A percentile compares a stretch with the other conserved stretches of the same genome.
These are phyloP conservation scores for Penicillium corylophilum DNA, from an alignment of 2,329 filamentous ascomycete species.

Conservation along the genomic window DNA sequence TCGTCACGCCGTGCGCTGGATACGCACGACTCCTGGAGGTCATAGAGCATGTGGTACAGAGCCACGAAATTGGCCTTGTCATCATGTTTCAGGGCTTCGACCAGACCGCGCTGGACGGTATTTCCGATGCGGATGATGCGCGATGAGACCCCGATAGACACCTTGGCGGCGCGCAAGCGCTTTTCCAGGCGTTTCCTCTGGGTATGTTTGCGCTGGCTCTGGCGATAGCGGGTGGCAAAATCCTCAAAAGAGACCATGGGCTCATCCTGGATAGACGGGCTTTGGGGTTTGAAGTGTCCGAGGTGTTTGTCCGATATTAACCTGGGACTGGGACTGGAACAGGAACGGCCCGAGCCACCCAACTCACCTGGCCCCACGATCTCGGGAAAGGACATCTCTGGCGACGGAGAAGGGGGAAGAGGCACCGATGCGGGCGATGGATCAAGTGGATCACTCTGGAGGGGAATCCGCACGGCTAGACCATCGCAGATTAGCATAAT, in stretches of 20 bases:
- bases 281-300: conserved; percentile 14
- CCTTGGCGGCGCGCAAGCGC: conserved; percentile 42
- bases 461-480: conserved; percentile 32
- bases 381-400: conserved; percentile 5
- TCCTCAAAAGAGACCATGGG: conserved; percentile 43
- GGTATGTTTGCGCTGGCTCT: conserved; percentile 43
- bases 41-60: conserved; percentile 45
- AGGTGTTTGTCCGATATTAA: conserved; percentile 14
- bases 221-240: conserved; percentile 43
- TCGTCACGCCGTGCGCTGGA: conserved; percentile 33
- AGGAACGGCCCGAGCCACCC: conserved; percentile 31
- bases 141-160: conserved; percentile 44
- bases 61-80: conserved; percentile 47
- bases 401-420: conserved; percentile 22
- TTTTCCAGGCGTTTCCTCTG: conserved; percentile 42
- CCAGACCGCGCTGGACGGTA: conserved; percentile 45
- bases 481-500: conserved; percentile 1
- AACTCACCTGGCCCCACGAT: conserved; percentile 37
- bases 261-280: conserved; percentile 15
- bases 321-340: conserved; percentile 19
- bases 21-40: conserved; percentile 45
- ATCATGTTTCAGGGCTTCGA: conserved; percentile 46
- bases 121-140: conserved; percentile 44
- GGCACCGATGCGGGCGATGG: conserved; percentile 28
- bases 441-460: conserved; percentile 34